Percentiles rank a stretch among this genome's conserved stretches.
Evolutionary conservation across 2,329 filamentous ascomycete species (phyloP).

Genomic region (Macroventuria anomochaeta): DNA sequence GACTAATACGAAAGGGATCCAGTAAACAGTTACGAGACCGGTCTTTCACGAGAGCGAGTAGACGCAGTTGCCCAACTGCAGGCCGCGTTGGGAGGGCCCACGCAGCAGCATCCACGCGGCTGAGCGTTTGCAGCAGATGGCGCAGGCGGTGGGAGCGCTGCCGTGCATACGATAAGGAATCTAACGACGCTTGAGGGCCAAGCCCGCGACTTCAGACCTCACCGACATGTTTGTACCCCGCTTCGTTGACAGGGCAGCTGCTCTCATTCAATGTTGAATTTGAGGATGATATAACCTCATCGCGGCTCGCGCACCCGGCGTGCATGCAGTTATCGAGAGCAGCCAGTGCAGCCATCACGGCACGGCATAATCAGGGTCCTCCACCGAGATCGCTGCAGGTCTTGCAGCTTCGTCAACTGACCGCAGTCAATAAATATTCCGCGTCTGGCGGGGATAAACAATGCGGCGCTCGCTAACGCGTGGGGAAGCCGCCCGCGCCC

Average conservation of each 20-base stretch:
- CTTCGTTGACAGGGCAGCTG: conserved; percentile 17
- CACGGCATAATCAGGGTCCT: conserved; percentile 20
- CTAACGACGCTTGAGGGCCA: conserved; percentile 28
- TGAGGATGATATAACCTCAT: conserved; percentile 14
- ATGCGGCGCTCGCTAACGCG: conserved; percentile 25
- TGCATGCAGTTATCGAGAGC: conserved; percentile 16
- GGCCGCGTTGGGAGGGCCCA: conserved; percentile 19
- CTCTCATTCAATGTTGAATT: conserved; percentile 4
- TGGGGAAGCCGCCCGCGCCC: conserved; percentile 29
- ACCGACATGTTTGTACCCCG: conserved; percentile 39
- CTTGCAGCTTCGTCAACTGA: conserved; percentile 13
- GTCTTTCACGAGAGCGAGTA: conserved; percentile 9
- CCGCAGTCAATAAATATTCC: conserved; percentile 14
- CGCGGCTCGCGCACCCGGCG: conserved; percentile 12
- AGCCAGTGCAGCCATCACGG: conserved; percentile 15
- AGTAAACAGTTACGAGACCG: conserved; percentile 26
- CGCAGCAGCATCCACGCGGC: conserved; percentile 31
- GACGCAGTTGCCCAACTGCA: conserved; percentile 20
- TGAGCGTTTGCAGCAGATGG: conserved; percentile 40
- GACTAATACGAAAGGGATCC: conserved; percentile 28
- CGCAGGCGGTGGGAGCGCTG: conserved; percentile 27
- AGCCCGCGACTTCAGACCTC: conserved; percentile 26
- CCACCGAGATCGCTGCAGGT: conserved; percentile 20
- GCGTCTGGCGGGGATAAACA: conserved; percentile 20
- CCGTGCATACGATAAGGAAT: conserved; percentile 35